Percentiles rank a stretch among this genome's conserved stretches.
Conservation (phyloP, 2,329 filamentous ascomycete genomes). For the Allantophomopsis cytisporea region DNA sequence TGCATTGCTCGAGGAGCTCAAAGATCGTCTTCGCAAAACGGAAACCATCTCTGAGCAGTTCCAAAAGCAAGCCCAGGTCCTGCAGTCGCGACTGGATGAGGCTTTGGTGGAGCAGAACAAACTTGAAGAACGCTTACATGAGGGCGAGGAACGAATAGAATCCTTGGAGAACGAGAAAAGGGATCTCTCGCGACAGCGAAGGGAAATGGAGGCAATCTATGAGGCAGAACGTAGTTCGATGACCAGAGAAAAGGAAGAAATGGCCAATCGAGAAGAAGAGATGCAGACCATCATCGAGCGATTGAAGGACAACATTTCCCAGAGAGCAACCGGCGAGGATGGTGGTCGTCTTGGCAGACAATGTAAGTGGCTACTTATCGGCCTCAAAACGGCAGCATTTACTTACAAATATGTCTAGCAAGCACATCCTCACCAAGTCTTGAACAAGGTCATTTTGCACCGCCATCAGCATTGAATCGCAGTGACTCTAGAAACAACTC, state of each 20-base stretch:
- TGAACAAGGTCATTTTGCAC: constrained; percentile 71
- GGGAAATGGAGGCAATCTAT: constrained; percentile 87
- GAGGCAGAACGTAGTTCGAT: constrained; percentile 80
- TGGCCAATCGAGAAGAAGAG: constrained; percentile 73
- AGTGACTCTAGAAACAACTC: constrained; percentile 85
- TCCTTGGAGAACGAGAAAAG: constrained; percentile 72
- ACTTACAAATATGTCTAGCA: constrained; percentile 12
- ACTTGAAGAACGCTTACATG: constrained; percentile 78
- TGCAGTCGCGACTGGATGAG: constrained; percentile 80
- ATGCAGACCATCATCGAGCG: constrained; percentile 83
- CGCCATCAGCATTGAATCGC: constrained; percentile 68
- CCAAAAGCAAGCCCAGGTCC: constrained; percentile 71
- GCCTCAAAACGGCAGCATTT: not conserved
- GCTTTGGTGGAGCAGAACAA: constrained; percentile 69
- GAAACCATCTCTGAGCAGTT: constrained; percentile 67
- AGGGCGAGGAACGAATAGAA: constrained; percentile 75
- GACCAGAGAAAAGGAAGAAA: constrained; percentile 85
- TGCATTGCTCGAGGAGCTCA: constrained; percentile 70
- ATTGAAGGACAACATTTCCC: constrained; percentile 77
- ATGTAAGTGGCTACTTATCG: constrained; percentile 26
- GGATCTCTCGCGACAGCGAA: constrained; percentile 68
- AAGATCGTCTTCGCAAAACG: constrained; percentile 67
- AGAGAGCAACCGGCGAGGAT: constrained; percentile 43
- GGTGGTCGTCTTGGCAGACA: constrained; percentile 45
- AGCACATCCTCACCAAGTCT: constrained; percentile 51